Base-by-base conservation (phyloP, 2,329 filamentous ascomycete genomes). In the Colletotrichum viniferum region DNA sequence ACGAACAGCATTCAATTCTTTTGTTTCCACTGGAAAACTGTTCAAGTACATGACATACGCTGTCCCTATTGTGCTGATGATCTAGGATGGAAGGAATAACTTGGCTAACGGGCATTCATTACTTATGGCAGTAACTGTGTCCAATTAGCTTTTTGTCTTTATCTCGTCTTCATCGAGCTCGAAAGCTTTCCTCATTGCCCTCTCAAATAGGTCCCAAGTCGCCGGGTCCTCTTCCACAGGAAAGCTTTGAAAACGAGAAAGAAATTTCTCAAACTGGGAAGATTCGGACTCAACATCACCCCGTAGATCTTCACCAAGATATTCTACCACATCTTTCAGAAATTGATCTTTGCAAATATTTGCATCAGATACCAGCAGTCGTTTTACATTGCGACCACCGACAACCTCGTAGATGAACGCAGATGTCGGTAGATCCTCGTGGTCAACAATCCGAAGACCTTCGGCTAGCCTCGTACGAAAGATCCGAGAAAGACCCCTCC, bases 51-150 rank as follows among this genome's bases (percentile, higher is more conserved):
- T 36, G 7, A 16, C 7, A 36, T 36, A 36, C 14, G 2, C 34
- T 8, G 1, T 36, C 4, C 0, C 7, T 4, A 8, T 16, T 36
- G 1, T 16, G 1, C 14, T 16, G 34, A 36, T 36, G 34, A 7
- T 36, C 7, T 36, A 0, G 3, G 1, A 36, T 7, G 0, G 6
- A 36, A 36, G 34, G 34, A 7, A 36, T 7, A 3, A 0, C 1
- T 36, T 16, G 34, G 34, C 34, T 0, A 36, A 4, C 0, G 14
- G 34, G 4, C 2, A 0, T 16, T 2, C 16, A 0, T 1, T 3
- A 14, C 34, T 36, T 4, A 21, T 21, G n/a, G 21, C 43, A 21
- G 10, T 48, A 18, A 13, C 10, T 21, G 12, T 3, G 43, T 52
- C 43, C 1, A 21, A 52, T 7, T 13, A 13, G n/a, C n/a, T n/a